Evolutionary conservation across 768 basidiomycete genomes (phyloP).

Genomic region (Boletus sensibilis): DNA sequence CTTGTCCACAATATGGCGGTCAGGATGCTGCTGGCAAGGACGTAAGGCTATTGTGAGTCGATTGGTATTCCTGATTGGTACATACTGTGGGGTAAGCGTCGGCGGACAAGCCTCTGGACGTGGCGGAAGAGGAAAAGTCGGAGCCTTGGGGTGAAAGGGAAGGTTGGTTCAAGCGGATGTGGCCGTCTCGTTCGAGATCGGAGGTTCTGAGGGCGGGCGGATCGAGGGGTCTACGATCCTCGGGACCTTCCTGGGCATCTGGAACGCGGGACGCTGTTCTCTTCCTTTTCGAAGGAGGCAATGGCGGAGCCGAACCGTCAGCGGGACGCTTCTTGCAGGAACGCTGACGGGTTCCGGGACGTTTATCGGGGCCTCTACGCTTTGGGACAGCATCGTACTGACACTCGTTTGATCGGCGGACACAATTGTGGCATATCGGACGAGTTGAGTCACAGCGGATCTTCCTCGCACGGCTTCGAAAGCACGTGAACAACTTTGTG

Average conservation of each 20-base stretch:
- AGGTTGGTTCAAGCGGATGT: conserved; percentile 28
- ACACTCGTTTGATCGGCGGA: conserved; percentile 73
- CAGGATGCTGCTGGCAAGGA: conserved; percentile 24
- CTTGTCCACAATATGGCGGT: conserved; percentile 29
- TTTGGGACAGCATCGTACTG: conserved; percentile 79
- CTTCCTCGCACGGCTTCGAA: conserved; percentile 73
- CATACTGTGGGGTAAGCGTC: conserved; percentile 31
- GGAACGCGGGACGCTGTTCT: conserved; percentile 35
- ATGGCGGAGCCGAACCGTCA: conserved; percentile 49
- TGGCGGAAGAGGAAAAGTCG: conserved; percentile 30
- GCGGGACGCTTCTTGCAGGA: conserved; percentile 79
- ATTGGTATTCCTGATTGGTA: background rate
- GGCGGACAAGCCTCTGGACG: conserved; percentile 27
- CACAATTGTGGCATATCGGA: conserved; percentile 80
- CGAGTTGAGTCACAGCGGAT: conserved; percentile 84
- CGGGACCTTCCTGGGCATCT: conserved; percentile 32
- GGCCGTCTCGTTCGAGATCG: conserved; percentile 26
- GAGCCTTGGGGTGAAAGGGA: conserved; percentile 34
- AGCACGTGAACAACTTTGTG: conserved; percentile 30
- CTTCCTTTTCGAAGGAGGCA: conserved; percentile 56
- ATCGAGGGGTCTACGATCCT: conserved; percentile 31
- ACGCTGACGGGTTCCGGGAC: conserved; percentile 78
- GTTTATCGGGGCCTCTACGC: conserved; percentile 83
- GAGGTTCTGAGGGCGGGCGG: conserved; percentile 26
- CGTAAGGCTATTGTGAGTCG: background rate